These are phyloP conservation scores for maize (Zea mays) DNA, from an alignment of 176 grass and related monocot genomes.

Conservation along the genomic window Zm-B73-REFERENCE-NAM-5.0 NC_050101.1:148750501-148751000, in stretches of 20 bases:
- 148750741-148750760: constrained; percentile 11
- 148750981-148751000: neutral
- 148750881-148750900: no score
- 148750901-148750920: no score
- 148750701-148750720: neutral
- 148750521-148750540: constrained; percentile 1
- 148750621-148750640: neutral
- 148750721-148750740: neutral
- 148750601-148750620: constrained; percentile 3
- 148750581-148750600: neutral
- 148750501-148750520: neutral
- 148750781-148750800: neutral
- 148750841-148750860: no score
- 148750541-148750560: neutral
- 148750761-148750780: neutral
- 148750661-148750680: no score
- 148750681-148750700: no score
- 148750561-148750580: neutral
- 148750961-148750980: neutral
- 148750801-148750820: neutral
- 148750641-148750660: neutral
- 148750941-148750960: neutral
- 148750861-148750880: no score
- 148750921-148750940: constrained; percentile 2
- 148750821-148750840: no score